Base-by-base conservation (phyloP, 768 basidiomycete genomes). In the Solioccasus polychromus region DNA sequence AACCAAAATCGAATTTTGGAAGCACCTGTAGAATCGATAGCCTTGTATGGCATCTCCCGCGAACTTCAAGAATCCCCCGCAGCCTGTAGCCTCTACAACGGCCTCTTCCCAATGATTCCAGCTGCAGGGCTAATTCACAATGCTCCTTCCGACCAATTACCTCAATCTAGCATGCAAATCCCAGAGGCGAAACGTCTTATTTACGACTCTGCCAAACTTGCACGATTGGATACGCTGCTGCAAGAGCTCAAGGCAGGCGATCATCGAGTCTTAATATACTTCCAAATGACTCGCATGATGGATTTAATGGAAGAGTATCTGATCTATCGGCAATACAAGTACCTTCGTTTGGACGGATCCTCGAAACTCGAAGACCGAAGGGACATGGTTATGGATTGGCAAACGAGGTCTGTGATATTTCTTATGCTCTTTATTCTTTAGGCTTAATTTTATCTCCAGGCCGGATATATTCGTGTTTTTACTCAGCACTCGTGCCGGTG, bases 211-310 rank as follows among this genome's bases (percentile, higher is more conserved):
- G 95, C 88, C 29, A 99, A 99, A 68, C 82, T 99, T 26, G 91
- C 92, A 30, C 80, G 89, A 23, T 76, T 99, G 38, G 96, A 99
- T 65, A 60, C 75, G 18, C 71, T 99, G n/a, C 73, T 99, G 8
- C 87, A 90, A 50, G 90, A 95, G 58, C 82, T 99, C 46, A 98
- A 96, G 69, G 76, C 82, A 28, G 88, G 84, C 1, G 94, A 94
- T 50, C 96, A 99, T 67, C 84, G 93, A 36, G 92, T 95, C 12
- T 69, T 99, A 57, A 77, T 99, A 17, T 99, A 98, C 70, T 98
- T 97, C 83, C 96, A 99, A 68, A 99, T 99, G 96, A 98, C 95
- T 11, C 82, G 87, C 48, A 99, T 98, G 96, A 96, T 99, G 85
- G 94, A 97, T 64, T 73, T 98, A 39, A 94, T 98, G 82, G 96